These are phyloP conservation scores for Hansenula lynferdii DNA, from an alignment of 1,139 yeast species.

Conservation along the genomic window DNA sequence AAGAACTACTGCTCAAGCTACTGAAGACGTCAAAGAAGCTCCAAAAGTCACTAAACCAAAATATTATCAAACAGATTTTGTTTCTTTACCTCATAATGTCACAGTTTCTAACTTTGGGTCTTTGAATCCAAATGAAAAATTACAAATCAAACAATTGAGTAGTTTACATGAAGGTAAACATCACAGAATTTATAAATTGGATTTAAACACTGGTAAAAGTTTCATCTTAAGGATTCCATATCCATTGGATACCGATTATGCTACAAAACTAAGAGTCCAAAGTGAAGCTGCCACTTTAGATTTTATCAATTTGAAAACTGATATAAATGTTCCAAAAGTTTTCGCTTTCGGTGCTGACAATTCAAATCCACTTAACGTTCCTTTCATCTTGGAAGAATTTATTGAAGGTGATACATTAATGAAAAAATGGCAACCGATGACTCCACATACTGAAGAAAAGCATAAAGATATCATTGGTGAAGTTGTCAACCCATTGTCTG, in stretches of 20 bases:
- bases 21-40: constrained; percentile 19
- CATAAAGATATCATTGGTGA: constrained; percentile 42
- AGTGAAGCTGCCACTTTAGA: constrained; percentile 95
- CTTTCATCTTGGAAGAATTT: constrained; percentile 77
- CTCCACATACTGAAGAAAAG: constrained; percentile 41
- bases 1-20: constrained; percentile 22
- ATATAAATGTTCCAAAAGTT: constrained; percentile 65
- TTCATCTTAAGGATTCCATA: constrained; percentile 85
- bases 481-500: constrained; percentile 59
- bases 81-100: constrained; percentile 43
- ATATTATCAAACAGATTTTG: constrained; percentile 36
- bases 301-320: constrained; percentile 54
- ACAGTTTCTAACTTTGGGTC: constrained; percentile 37
- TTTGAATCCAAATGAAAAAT: constrained; percentile 33
- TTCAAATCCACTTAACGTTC: constrained; percentile 59
- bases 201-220: constrained; percentile 54
- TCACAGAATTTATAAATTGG: constrained; percentile 75
- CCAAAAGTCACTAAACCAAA: constrained; percentile 29
- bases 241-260: constrained; percentile 57
- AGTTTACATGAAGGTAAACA: constrained; percentile 94
- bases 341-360: constrained; percentile 64
- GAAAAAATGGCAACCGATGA: constrained; percentile 87
- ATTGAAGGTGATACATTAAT: constrained; percentile 77
- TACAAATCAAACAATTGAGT: constrained; percentile 64
- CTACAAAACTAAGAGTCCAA: constrained; percentile 63